Evolutionary conservation across 2,329 filamentous ascomycete species (phyloP), one percentile per base, ranked within the genome.

Genomic region (Xylariaceae sp.): DNA sequence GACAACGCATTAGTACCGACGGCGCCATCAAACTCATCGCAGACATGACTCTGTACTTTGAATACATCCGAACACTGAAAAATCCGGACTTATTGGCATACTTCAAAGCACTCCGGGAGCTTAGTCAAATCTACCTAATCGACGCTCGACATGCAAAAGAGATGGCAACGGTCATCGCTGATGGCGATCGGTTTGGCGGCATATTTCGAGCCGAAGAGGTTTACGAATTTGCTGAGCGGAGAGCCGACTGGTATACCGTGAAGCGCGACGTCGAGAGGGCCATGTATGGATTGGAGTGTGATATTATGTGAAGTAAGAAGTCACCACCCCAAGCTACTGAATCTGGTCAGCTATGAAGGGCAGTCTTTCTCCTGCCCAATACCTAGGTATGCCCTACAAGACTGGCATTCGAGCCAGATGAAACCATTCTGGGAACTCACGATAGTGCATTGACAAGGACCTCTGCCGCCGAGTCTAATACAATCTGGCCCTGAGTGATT

Each of bases 181-280:
- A 99, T 65, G 84, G 82, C 1, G 88, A 92, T 64, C 81, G 92
- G 2, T 99, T 97, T 66, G 81, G 88, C 22, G 94, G 94, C 11
- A 88, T 99, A 43, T 96, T 97, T 64, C 81, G 91, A 17, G 89
- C 92, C 0, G 94, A 99, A 68, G 94, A 99, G 73, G 94, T 97
- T 3, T 96, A 96, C 63, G 92, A 97, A 74, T 99, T 95, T 73
- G 94, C 92, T 1, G 90, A 96, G 70, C 76, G 94, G 58, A 77
- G 94, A 59, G 91, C 91, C 44, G 94, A 99, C 71, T 99, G 94
- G 94, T 96, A 94, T 66, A 80, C 86, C 60, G 89, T 99, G 11
- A 87, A 87, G 72, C 83, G 81, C 56, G 83, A 90, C 55, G 94
- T 99, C 6, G 94, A 99, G 75, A 86, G 88, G 70, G 90, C 90